phyloP scores from a whole-genome alignment of 805 yeast species.

The Ascoidea asiatica region DNA sequence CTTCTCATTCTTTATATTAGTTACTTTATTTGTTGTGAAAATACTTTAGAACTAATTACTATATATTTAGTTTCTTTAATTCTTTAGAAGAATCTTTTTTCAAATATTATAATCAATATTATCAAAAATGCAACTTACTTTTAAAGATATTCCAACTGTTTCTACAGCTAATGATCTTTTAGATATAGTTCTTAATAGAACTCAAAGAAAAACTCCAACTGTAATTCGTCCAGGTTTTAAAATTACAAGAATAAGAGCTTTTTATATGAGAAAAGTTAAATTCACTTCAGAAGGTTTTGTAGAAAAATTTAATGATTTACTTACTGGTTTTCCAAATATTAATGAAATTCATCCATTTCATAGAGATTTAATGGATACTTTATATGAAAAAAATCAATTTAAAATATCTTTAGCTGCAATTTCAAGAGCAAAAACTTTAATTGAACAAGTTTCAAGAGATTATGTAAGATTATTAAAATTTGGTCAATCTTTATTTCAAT shows the following conservation, averaged over 20 bases:
- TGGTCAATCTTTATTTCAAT: slow-evolving; percentile 96
- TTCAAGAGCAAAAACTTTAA: slow-evolving; percentile 83
- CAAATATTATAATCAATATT: too few relatives aligned
- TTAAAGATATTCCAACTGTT: slow-evolving; percentile 97
- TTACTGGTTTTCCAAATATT: slow-evolving; percentile 87
- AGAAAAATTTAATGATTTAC: slow-evolving; percentile 79
- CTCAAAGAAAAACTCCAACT: slow-evolving; percentile 99
- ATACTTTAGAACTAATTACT: not conserved
- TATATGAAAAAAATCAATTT: slow-evolving; percentile 96
- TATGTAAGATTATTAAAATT: slow-evolving; percentile 87
- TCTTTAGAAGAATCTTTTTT: too few relatives aligned
- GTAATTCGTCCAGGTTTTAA: slow-evolving; percentile 94
- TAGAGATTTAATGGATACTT: slow-evolving; percentile 93
- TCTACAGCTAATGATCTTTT: slow-evolving; percentile 85
- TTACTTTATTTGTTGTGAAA: not conserved
- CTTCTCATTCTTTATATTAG: too few relatives aligned
- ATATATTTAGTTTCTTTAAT: too few relatives aligned
- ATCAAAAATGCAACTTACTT: slow-evolving; percentile 81
- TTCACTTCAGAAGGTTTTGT: slow-evolving; percentile 93
- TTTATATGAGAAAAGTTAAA: slow-evolving; percentile 96
- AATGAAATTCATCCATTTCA: slow-evolving; percentile 98
- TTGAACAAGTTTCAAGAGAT: slow-evolving; percentile 94
- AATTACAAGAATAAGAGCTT: slow-evolving; percentile 91
- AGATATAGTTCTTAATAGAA: slow-evolving; percentile 93
- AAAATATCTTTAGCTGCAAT: slow-evolving; percentile 93